Evolutionary conservation across 2,329 filamentous ascomycete genomes (phyloP).

Genomic region (Fusarium temperatum): DNA sequence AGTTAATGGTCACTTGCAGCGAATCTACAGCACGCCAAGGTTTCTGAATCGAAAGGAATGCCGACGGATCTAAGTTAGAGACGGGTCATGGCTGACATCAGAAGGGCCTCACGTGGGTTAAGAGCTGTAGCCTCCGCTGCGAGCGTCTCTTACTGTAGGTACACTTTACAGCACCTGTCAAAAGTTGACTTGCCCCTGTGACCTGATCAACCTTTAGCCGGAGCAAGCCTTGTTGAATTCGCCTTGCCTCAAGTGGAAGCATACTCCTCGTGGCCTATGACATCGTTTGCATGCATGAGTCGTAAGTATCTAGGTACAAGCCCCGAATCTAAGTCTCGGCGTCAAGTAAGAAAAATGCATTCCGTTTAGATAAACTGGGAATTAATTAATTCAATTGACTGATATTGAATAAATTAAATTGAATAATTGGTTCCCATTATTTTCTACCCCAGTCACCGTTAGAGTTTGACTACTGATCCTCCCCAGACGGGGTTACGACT

Average conservation of each 20-base stretch:
- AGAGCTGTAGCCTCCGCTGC: conserved; percentile 5
- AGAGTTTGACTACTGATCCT: conserved; percentile 10
- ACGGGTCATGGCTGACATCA: conserved; percentile 28
- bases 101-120: conserved; percentile 21
- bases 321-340: background rate
- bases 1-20: conserved; percentile 16
- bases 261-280: conserved; percentile 29
- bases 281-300: conserved; percentile 30
- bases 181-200: conserved; percentile 21
- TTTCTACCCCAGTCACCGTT: background rate
- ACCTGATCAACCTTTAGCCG: conserved; percentile 29
- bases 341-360: conserved; percentile 2
- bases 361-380: background rate
- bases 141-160: background rate
- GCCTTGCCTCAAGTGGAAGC: conserved; percentile 6
- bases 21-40: conserved; percentile 6
- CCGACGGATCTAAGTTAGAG: conserved; percentile 26
- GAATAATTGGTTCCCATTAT: background rate
- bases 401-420: conserved; percentile 7
- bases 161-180: background rate
- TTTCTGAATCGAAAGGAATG: conserved; percentile 32
- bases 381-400: background rate
- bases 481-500: conserved; percentile 10
- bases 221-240: conserved; percentile 19
- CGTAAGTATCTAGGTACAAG: conserved; percentile 11